A percentile compares a stretch with the other conserved stretches of the same genome.
These are phyloP conservation scores for Colletotrichum sp. DNA, from an alignment of 2,329 filamentous ascomycete genomes.

Conservation along the genomic window DNA sequence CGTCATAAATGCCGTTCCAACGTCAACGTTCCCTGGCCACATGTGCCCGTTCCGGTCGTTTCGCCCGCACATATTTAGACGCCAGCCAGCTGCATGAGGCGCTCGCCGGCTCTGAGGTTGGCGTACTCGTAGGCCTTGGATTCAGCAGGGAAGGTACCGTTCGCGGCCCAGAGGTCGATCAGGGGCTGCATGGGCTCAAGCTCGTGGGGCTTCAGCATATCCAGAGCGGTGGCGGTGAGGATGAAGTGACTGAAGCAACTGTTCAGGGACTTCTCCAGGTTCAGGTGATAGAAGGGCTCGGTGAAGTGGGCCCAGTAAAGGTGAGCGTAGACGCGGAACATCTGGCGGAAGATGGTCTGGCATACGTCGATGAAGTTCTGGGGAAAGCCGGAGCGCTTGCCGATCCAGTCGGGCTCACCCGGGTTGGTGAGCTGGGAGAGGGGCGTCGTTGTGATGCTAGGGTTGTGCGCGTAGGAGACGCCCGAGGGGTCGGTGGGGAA, in stretches of 20 bases:
- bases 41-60: not conserved
- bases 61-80: constrained; percentile 19
- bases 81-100: constrained; percentile 56
- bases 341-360: constrained; percentile 94
- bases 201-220: constrained; percentile 87
- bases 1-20: not conserved
- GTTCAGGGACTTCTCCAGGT: constrained; percentile 81
- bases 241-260: constrained; percentile 89
- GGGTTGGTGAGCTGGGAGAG: constrained; percentile 67
- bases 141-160: constrained; percentile 83
- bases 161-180: constrained; percentile 89
- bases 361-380: constrained; percentile 88
- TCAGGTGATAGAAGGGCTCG: constrained; percentile 83
- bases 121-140: constrained; percentile 71
- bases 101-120: constrained; percentile 65
- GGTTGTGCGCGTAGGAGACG: constrained; percentile 69
- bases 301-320: constrained; percentile 96
- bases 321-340: constrained; percentile 98
- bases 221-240: constrained; percentile 78
- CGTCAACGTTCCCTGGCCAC: not conserved
- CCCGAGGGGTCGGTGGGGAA: constrained; percentile 86
- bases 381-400: constrained; percentile 92
- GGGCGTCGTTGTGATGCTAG: constrained; percentile 62
- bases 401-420: constrained; percentile 78
- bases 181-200: constrained; percentile 95